Evolutionary conservation across 108 stramenopile genomes (phyloP).

Genomic region (Nannochloropsis gaditana): DNA sequence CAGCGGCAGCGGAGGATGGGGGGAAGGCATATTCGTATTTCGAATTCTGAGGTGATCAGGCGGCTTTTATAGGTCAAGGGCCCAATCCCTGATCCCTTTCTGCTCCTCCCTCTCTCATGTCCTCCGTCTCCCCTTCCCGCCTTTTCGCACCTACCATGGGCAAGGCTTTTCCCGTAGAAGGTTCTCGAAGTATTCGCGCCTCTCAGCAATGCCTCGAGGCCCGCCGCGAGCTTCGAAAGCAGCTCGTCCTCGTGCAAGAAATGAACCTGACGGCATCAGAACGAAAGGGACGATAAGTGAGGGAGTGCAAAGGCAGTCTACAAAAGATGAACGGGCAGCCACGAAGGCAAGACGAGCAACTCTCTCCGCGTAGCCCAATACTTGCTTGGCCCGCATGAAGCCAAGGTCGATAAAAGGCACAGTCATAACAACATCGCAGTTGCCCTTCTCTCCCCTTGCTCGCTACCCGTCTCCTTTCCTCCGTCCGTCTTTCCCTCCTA

Average conservation of each 20-base stretch:
- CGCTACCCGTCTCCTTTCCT: background rate
- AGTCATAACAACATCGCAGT: background rate
- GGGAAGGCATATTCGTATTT: background rate
- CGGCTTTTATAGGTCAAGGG: too few relatives aligned
- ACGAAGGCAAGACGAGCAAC: background rate
- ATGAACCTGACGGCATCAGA: constrained; percentile 47
- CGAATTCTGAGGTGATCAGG: too few relatives aligned
- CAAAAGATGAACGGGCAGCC: too few relatives aligned
- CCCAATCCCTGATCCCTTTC: background rate
- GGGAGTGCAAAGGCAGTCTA: background rate
- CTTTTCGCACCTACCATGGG: background rate
- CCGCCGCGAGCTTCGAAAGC: constrained; percentile 33
- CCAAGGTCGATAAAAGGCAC: background rate
- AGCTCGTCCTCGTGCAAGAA: constrained; percentile 76
- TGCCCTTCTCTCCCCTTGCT: constrained; percentile 2
- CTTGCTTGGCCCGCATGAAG: background rate
- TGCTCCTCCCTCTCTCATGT: background rate
- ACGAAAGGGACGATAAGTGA: background rate
- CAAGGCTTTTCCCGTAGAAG: constrained; percentile 44
- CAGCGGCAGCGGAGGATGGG: background rate
- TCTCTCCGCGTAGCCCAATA: background rate
- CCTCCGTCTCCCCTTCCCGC: background rate
- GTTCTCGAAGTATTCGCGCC: constrained; percentile 55
- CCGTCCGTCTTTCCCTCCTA: constrained; percentile 31
- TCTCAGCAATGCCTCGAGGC: constrained; percentile 31